Percentiles rank a stretch among this genome's conserved stretches.
These are phyloP conservation scores for Phytophthora multivora DNA, from an alignment of 352 stramenopile genomes.

Conservation along the genomic window DNA sequence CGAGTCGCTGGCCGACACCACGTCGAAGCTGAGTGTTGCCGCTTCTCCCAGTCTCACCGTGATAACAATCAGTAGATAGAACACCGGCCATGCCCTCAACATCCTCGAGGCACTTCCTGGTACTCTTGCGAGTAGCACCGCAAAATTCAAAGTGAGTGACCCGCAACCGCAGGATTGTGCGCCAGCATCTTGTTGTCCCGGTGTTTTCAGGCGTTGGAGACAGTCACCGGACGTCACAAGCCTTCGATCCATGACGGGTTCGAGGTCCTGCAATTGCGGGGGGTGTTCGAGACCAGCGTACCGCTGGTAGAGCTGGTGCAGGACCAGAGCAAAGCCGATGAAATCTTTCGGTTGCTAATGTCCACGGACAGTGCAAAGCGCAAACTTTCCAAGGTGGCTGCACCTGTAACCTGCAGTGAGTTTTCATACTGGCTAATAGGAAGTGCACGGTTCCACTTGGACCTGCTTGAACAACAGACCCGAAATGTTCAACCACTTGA, in stretches of 20 bases:
- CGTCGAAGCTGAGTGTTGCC: background rate
- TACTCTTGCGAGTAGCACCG: constrained; percentile 20
- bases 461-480: constrained; percentile 15
- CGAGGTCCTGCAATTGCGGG: constrained; percentile 2
- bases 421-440: background rate
- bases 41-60: background rate
- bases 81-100: constrained; percentile 15
- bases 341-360: constrained; percentile 14
- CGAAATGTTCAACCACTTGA: constrained; percentile 17
- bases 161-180: constrained; percentile 17
- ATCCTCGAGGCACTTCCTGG: constrained; percentile 22
- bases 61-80: constrained; percentile 4
- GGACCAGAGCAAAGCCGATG: constrained; percentile 27
- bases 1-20: background rate
- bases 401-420: background rate
- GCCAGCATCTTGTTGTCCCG: constrained; percentile 18
- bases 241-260: constrained; percentile 3
- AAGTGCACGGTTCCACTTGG: background rate
- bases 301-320: constrained; percentile 26
- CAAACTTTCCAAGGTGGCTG: background rate
- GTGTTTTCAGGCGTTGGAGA: background rate
- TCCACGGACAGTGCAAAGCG: constrained; percentile 8
- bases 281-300: constrained; percentile 10
- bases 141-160: constrained; percentile 29
- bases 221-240: constrained; percentile 7